Conservation (phyloP, 106 monocot genomes). For the Dioscorea zingiberensis region DNA sequence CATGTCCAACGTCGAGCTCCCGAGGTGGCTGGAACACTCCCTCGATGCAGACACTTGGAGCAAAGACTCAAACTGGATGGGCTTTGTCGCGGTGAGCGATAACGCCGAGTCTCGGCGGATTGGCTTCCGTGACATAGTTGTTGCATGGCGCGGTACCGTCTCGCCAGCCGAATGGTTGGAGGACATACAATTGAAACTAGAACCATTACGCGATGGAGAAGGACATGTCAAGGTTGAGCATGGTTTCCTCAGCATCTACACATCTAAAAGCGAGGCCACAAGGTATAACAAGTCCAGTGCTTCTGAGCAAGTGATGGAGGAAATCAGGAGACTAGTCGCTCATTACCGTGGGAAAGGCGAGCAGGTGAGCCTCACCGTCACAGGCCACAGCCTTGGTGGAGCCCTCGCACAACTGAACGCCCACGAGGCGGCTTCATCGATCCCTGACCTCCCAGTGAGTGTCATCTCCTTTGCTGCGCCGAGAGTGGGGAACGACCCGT, state of each 20-base stretch:
- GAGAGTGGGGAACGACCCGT: slow-evolving; percentile 56
- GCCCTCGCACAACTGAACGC: slow-evolving; percentile 65
- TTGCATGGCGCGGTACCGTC: slow-evolving; percentile 70
- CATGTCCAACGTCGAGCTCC: slow-evolving; percentile 45
- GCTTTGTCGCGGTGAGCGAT: slow-evolving; percentile 56
- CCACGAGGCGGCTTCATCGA: slow-evolving; percentile 33
- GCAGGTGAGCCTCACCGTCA: slow-evolving; percentile 58
- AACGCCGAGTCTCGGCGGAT: slow-evolving; percentile 37
- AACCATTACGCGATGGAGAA: background rate
- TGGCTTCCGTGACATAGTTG: slow-evolving; percentile 50
- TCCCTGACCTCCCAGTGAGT: slow-evolving; percentile 32
- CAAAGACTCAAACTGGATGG: slow-evolving; percentile 76
- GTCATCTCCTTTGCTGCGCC: slow-evolving; percentile 67
- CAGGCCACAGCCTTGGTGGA: slow-evolving; percentile 85
- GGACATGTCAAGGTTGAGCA: slow-evolving; percentile 40
- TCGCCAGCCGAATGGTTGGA: slow-evolving; percentile 49
- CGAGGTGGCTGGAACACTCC: slow-evolving; percentile 36
- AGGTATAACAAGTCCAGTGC: slow-evolving; percentile 56
- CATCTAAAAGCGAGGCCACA: slow-evolving; percentile 35
- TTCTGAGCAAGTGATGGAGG: slow-evolving; percentile 59
- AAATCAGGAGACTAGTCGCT: slow-evolving; percentile 37
- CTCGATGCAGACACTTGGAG: slow-evolving; percentile 45
- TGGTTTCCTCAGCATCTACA: slow-evolving; percentile 60
- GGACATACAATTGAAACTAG: slow-evolving; percentile 36
- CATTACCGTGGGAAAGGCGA: slow-evolving; percentile 39